A percentile compares a stretch with the other conserved stretches of the same genome.
Conservation (phyloP, 2,329 filamentous ascomycete species). For the Cladosporium sp. region DNA sequence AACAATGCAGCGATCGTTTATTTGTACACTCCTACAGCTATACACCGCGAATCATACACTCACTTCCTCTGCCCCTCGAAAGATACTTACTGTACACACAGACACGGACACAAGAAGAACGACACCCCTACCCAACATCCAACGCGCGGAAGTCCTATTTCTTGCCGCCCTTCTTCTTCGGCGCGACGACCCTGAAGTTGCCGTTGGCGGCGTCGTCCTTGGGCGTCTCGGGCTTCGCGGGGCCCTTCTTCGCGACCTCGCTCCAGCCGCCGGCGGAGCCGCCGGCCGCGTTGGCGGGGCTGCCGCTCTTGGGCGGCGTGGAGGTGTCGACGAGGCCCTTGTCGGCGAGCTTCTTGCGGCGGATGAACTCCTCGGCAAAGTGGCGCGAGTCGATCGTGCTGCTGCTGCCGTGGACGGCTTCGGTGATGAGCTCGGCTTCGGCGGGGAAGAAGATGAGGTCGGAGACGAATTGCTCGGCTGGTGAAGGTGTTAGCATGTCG, state of each 20-base stretch:
- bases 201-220: constrained; percentile 44
- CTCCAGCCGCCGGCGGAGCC: constrained; percentile 68
- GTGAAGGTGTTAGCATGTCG: constrained; percentile 28
- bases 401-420: constrained; percentile 80
- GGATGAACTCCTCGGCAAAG: constrained; percentile 90
- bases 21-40: no score
- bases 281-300: constrained; percentile 39
- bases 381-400: constrained; percentile 87
- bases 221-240: constrained; percentile 29
- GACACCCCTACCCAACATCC: neutral
- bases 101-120: no score
- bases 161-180: constrained; percentile 66
- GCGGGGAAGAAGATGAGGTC: constrained; percentile 69
- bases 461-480: constrained; percentile 71
- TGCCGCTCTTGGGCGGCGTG: constrained; percentile 44
- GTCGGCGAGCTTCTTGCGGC: constrained; percentile 86
- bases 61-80: no score
- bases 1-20: no score
- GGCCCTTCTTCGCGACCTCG: constrained; percentile 93
- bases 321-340: constrained; percentile 75
- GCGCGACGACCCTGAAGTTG: constrained; percentile 82
- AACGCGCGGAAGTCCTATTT: constrained; percentile 1
- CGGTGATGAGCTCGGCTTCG: constrained; percentile 76
- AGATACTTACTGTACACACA: no score
- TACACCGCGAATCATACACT: no score